Evolutionary conservation across 495 filamentous ascomycete genomes (phyloP), one percentile per base, ranked within the genome.

Genomic region (Neurospora discreta): DNA sequence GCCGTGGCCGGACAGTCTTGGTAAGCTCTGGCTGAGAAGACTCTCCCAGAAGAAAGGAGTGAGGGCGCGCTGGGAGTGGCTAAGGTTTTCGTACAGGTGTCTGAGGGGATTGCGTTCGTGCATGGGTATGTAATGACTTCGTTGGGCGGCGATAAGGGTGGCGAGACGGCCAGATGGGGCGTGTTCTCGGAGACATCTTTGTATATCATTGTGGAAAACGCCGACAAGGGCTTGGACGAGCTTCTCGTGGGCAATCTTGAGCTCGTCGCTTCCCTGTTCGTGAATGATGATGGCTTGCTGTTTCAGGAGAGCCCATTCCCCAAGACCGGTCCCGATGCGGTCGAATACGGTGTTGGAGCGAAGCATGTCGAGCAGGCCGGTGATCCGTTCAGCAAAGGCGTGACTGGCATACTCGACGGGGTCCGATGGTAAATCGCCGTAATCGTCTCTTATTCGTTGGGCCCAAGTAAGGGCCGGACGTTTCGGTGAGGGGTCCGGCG

Each of bases 191-290:
- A 79, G 70, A 20, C 46, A 76, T 73, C 5, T 58, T 13, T 16
- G 33, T 8, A 82, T 11, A 2, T 71, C 36, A 26, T 6, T 16
- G 8, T 72, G 58, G 39, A 78, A 77, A 23, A 23, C 39, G 9
- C 38, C 26, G 13, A 73, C 30, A 26, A 79, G 71, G 7, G 75
- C 77, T 10, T 70, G 71, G 5, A 71, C 10, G 9, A 83, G 65
- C 4, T n/a, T 65, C 0, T 38, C 26, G 40, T 73, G 75, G 1
- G 76, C 74, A 67, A 81, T 84, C 75, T 88, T 83, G 83, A 90
- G 91, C 18, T 30, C 69, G 16, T 39, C 20, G 20, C 68, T 69
- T 40, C 40, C 42, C 4, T 69, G 23, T n/a, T 26, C 40, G 18
- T 23, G 33, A 2, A 36, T 11, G 9, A 73, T 36, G 3, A 15